phyloP scores from a whole-genome alignment of 108 stramenopile species.

The Fragilaria crotonensis region DNA sequence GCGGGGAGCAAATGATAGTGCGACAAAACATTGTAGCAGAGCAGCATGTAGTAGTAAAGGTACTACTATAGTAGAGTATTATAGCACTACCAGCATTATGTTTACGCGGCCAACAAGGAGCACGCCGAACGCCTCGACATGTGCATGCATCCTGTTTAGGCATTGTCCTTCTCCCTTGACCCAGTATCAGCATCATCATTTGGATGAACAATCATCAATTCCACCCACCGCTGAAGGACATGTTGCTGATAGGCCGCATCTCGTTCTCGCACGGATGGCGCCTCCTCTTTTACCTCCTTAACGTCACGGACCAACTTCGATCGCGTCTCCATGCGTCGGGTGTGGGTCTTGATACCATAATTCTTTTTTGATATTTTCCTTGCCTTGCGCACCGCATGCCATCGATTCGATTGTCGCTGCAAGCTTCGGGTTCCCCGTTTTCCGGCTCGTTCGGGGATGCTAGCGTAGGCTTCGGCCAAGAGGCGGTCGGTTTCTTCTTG shows the following conservation, averaged over 20 bases:
- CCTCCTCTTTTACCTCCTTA: conserved; percentile 32
- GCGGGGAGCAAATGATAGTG: too few species aligned
- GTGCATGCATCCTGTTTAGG: too few species aligned
- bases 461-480: conserved; percentile 62
- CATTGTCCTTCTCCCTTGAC: too few species aligned
- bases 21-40: too few species aligned
- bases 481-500: conserved; percentile 77
- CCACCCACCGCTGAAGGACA: conserved; percentile 52
- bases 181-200: too few species aligned
- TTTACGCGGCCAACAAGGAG: too few species aligned
- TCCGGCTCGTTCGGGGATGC: conserved; percentile 59
- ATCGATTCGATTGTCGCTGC: conserved; percentile 54
- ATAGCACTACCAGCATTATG: too few species aligned
- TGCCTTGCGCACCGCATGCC: conserved; percentile 49
- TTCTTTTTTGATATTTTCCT: conserved; percentile 42
- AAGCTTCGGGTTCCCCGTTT: conserved; percentile 70
- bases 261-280: conserved; percentile 24
- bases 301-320: conserved; percentile 32
- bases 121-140: too few species aligned
- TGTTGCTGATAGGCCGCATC: conserved; percentile 61
- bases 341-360: conserved; percentile 40
- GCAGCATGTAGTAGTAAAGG: too few species aligned
- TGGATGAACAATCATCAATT: too few species aligned
- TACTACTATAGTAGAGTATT: too few species aligned
- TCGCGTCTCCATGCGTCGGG: conserved; percentile 63